These are phyloP conservation scores for Obelidium mucronatum DNA, from an alignment of 192 early-diverging fungal species.

Conservation along the genomic window DNA sequence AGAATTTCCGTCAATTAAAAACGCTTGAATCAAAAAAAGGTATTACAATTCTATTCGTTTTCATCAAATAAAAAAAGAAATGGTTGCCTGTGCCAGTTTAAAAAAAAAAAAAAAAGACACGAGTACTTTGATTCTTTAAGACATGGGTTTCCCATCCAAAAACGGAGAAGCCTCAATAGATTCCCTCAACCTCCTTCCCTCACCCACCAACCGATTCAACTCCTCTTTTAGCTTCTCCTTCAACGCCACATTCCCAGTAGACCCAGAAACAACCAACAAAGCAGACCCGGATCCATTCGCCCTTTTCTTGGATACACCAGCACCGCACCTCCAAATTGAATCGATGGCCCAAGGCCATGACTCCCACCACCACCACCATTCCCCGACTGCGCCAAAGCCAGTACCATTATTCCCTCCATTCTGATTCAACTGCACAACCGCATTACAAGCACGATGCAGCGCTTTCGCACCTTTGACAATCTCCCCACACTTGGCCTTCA, in stretches of 20 bases:
- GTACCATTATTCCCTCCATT: neutral
- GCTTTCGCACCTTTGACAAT: neutral
- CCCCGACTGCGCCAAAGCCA: neutral
- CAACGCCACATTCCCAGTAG: neutral
- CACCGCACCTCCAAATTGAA: neutral
- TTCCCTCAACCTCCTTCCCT: slow-evolving; percentile 2
- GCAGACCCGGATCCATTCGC: neutral
- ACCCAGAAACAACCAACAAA: neutral
- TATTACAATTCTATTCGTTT: no score
- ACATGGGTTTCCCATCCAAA: neutral
- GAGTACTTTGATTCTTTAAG: no score
- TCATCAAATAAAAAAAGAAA: no score
- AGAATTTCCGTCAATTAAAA: no score
- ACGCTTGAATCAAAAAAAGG: no score
- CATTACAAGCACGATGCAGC: slow-evolving; percentile 2
- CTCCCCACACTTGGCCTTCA: slow-evolving; percentile 11
- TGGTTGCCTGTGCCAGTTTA: no score
- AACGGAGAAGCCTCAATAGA: slow-evolving; percentile 10
- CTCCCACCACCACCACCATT: neutral
- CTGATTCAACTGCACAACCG: neutral
- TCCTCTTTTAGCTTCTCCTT: slow-evolving; percentile 12
- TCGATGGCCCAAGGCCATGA: neutral
- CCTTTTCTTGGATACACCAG: slow-evolving; percentile 3
- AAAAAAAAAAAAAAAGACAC: no score
- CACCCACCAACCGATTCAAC: neutral